A percentile compares a stretch with the other conserved stretches of the same genome.
Evolutionary conservation across 2,329 filamentous ascomycete species (phyloP).

Genomic region (Botrytis fabae): DNA sequence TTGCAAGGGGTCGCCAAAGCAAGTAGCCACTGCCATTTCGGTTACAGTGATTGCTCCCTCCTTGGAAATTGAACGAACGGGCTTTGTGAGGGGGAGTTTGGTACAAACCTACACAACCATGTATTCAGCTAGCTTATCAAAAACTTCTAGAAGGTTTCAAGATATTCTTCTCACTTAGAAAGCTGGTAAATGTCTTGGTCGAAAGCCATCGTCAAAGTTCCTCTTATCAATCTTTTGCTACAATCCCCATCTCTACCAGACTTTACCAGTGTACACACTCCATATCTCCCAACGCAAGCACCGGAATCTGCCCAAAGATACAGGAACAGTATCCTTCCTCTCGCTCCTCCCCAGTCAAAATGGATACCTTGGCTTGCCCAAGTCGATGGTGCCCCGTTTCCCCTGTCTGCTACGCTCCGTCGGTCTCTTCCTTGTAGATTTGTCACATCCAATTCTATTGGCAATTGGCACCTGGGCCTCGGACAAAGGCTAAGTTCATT

Average conservation of each 20-base stretch:
- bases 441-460: slow-evolving; percentile 12
- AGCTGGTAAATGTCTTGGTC: neutral
- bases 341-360: neutral
- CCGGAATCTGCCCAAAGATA: neutral
- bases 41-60: neutral
- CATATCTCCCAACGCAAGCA: neutral
- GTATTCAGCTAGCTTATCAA: neutral
- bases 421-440: neutral
- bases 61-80: neutral
- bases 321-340: neutral
- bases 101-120: neutral
- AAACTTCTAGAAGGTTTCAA: slow-evolving; percentile 16
- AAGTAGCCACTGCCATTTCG: slow-evolving; percentile 6
- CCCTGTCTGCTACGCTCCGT: neutral
- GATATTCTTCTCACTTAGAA: neutral
- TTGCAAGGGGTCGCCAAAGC: neutral
- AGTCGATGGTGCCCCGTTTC: neutral
- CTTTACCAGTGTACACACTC: neutral
- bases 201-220: neutral
- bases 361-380: neutral
- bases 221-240: neutral
- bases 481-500: slow-evolving; percentile 13
- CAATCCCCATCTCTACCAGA: neutral
- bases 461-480: slow-evolving; percentile 5
- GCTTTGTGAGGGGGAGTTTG: neutral